These are phyloP conservation scores for Fraxinus cuspidata DNA, from an alignment of 257 asterid genomes.

Conservation along the genomic window DNA sequence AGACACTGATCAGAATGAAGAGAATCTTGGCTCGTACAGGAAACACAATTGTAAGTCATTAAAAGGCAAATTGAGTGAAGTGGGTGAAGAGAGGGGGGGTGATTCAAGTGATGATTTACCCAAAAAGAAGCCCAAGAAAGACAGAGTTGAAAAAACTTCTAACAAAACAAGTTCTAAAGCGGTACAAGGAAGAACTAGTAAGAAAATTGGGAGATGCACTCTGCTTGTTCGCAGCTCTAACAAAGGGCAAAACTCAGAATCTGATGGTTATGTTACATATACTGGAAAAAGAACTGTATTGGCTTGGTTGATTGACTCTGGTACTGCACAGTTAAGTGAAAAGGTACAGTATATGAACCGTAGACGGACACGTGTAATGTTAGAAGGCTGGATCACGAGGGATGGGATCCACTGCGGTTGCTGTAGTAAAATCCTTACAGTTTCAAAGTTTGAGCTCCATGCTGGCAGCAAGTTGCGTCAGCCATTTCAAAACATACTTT, in stretches of 20 bases:
- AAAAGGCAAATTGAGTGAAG: conserved; percentile 18
- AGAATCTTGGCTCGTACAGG: background rate
- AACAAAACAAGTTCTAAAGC: conserved; percentile 34
- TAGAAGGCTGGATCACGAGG: conserved; percentile 95
- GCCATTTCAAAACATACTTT: conserved; percentile 75
- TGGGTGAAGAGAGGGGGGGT: conserved; percentile 43
- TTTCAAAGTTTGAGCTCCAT: conserved; percentile 95
- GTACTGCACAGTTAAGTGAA: conserved; percentile 64
- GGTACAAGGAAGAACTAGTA: conserved; percentile 66
- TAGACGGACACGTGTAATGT: conserved; percentile 65
- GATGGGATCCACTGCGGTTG: conserved; percentile 98
- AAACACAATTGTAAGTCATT: background rate
- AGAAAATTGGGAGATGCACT: conserved; percentile 78
- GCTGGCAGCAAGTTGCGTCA: conserved; percentile 91
- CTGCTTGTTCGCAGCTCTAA: conserved; percentile 68
- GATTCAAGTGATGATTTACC: conserved; percentile 45
- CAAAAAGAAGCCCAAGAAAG: conserved; percentile 38
- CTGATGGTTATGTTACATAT: conserved; percentile 74
- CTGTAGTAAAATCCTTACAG: conserved; percentile 91
- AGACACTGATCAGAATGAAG: conserved; percentile 56
- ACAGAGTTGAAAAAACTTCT: conserved; percentile 37
- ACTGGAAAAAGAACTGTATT: conserved; percentile 84
- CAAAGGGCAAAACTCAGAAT: conserved; percentile 55
- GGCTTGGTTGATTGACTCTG: conserved; percentile 88
- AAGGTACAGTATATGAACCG: conserved; percentile 94